Evolutionary conservation across 805 yeast genomes (phyloP).

Genomic region (Starmerella floricola): DNA sequence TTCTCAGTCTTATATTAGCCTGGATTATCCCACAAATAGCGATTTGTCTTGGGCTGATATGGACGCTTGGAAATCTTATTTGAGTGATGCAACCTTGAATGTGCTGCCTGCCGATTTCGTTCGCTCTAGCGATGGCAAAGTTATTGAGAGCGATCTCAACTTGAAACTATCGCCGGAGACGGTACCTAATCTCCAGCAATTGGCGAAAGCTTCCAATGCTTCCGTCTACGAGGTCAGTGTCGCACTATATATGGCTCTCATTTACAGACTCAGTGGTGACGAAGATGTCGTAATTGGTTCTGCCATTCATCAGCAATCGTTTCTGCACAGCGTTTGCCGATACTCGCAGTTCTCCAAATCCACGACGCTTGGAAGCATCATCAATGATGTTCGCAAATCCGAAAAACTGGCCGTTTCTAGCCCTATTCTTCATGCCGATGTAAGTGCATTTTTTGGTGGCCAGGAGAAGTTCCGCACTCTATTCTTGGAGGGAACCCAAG

Average conservation of each 20-base stretch:
- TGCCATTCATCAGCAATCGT: constrained; percentile 30
- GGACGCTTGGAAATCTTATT: constrained; percentile 15
- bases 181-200: constrained; percentile 15
- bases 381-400: constrained; percentile 35
- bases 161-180: constrained; percentile 25
- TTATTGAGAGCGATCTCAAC: constrained; percentile 47
- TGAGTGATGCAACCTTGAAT: constrained; percentile 55
- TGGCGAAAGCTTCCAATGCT: constrained; percentile 21
- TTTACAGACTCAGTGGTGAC: constrained; percentile 80
- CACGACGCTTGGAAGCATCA: constrained; percentile 40
- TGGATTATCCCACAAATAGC: neutral
- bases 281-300: constrained; percentile 87
- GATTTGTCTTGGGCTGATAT: too few relatives aligned
- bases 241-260: constrained; percentile 55
- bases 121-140: constrained; percentile 56
- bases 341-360: constrained; percentile 35
- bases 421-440: constrained; percentile 42
- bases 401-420: constrained; percentile 25
- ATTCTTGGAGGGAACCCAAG: constrained; percentile 8
- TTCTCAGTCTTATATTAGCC: neutral
- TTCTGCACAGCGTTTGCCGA: constrained; percentile 39
- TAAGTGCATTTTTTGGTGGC: constrained; percentile 38
- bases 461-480: constrained; percentile 15
- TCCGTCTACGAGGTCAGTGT: constrained; percentile 42
- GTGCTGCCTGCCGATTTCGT: constrained; percentile 80